Base-by-base conservation (phyloP, 805 yeast genomes). In the Gaillardinia entomophila region DNA sequence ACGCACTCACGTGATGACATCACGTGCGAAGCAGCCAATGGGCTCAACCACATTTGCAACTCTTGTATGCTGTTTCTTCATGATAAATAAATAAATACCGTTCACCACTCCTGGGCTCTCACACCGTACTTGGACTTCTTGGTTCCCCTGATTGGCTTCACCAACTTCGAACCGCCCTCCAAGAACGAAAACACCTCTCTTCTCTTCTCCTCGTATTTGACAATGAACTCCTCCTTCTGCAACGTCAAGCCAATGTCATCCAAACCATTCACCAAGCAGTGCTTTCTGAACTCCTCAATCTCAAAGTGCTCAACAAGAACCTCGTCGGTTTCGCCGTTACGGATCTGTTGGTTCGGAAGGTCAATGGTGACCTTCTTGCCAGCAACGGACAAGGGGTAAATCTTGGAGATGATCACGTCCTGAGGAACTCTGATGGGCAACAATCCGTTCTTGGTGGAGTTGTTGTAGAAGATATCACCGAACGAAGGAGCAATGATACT, bases 391-490 rank as follows among this genome's bases (percentile, higher is more conserved):
- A 85, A 57, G 34, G 96, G 96, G 43, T 79, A 71, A 33, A 92
- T 70, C 62, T 83, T 86, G 36, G 67, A 71, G 26, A 64, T 48
- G 44, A 92, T 92, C 8, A 75, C 70, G 12, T 81, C 83, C 50
- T 81, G 88, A 16, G 88, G 82, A n/a, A 92, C 54, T 66, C 96
- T 79, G 52, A 92, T 87, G 37, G 97, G 97, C 44, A 92, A 68
- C 59, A 92, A 71, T 28, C 96, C 96, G 63, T 92, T 92, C 71
- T 92, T 92, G 71, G 85, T 85, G 34, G 97, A 89, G 71, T 92
- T 92, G 70, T 85, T 92, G 77, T 86, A 89, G 73, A 92, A 92
- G 50, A 92, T 92, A 64, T 92, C 98, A 60, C 97, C 98, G 49
- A 90, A 92, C 1, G 97, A 88, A 36, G 97, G 98, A 4, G 97